Evolutionary conservation across 1,139 yeast genomes (phyloP).

Genomic region (Scheffersomyces cryptocercus): DNA sequence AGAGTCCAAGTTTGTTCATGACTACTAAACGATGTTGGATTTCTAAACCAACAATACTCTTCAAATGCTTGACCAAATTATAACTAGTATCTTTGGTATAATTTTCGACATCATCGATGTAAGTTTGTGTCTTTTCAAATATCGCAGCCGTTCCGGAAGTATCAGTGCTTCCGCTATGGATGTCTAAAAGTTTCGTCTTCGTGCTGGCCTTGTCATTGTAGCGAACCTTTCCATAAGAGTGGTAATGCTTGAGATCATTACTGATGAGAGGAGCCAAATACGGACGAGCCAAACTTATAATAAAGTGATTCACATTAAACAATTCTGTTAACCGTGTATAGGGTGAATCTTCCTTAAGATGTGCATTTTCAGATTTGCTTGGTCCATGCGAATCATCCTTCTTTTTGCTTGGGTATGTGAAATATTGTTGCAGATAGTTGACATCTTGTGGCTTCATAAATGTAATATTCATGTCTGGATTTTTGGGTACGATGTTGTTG

Average conservation of each 20-base stretch:
- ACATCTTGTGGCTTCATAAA: slow-evolving; percentile 51
- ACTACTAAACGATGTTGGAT: slow-evolving; percentile 82
- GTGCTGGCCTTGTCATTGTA: slow-evolving; percentile 14
- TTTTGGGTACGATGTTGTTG: slow-evolving; percentile 51
- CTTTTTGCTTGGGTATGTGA: slow-evolving; percentile 20
- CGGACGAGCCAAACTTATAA: slow-evolving; percentile 89
- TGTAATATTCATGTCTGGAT: slow-evolving; percentile 33
- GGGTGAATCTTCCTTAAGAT: slow-evolving; percentile 52
- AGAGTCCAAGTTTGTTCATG: slow-evolving; percentile 73
- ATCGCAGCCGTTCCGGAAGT: slow-evolving; percentile 2
- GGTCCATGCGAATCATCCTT: slow-evolving; percentile 8
- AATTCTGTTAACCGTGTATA: slow-evolving; percentile 87
- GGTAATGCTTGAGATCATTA: slow-evolving; percentile 72
- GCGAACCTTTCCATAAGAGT: slow-evolving; percentile 37
- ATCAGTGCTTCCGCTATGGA: slow-evolving; percentile 1
- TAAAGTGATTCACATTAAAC: slow-evolving; percentile 89
- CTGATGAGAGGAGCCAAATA: slow-evolving; percentile 86
- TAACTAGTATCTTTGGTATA: slow-evolving; percentile 32
- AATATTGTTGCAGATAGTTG: slow-evolving; percentile 44
- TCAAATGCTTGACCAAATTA: slow-evolving; percentile 35
- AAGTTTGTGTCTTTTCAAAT: slow-evolving; percentile 4
- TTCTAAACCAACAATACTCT: slow-evolving; percentile 53
- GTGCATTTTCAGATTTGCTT: slow-evolving; percentile 15
- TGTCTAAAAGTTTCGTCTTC: slow-evolving; percentile 3
- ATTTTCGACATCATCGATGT: slow-evolving; percentile 17